A percentile compares a stretch with the other conserved stretches of the same genome.
phyloP scores from a whole-genome alignment of 2,329 filamentous ascomycete genomes.

The Beauveria brongniartii region DNA sequence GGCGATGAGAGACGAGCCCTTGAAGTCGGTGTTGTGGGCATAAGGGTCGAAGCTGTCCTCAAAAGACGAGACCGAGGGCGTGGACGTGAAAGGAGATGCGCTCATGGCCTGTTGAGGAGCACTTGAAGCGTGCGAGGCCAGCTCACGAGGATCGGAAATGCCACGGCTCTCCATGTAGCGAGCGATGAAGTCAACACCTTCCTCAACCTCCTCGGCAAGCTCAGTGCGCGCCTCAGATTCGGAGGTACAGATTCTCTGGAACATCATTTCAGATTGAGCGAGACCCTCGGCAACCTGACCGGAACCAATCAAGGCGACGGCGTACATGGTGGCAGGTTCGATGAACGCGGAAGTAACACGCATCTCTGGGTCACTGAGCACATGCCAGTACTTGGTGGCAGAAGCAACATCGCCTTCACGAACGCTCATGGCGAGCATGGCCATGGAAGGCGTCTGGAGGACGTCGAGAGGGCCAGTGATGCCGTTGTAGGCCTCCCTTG shows the following conservation, averaged over 20 bases:
- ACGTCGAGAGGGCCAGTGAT: constrained; percentile 44
- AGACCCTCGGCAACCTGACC: constrained; percentile 79
- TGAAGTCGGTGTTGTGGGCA: constrained; percentile 82
- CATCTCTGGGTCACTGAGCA: constrained; percentile 56
- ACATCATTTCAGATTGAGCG: constrained; percentile 74
- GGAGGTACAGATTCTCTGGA: constrained; percentile 66
- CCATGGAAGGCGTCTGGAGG: constrained; percentile 56
- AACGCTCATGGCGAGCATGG: constrained; percentile 79
- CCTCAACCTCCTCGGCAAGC: constrained; percentile 73
- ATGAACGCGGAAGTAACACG: constrained; percentile 59
- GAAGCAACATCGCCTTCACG: constrained; percentile 71
- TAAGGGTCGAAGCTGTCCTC: constrained; percentile 90
- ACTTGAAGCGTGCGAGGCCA: constrained; percentile 37
- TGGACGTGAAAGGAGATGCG: constrained; percentile 44
- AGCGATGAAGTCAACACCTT: constrained; percentile 64
- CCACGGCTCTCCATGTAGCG: constrained; percentile 50
- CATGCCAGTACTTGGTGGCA: constrained; percentile 73
- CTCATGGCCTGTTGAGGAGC: constrained; percentile 34
- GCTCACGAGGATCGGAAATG: constrained; percentile 47
- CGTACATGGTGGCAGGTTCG: constrained; percentile 85
- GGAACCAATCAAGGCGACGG: constrained; percentile 77
- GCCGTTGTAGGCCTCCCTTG: constrained; percentile 56
- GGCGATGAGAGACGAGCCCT: constrained; percentile 82
- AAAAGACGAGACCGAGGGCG: constrained; percentile 50
- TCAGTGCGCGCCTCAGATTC: constrained; percentile 44